Conservation (phyloP, 2,329 filamentous ascomycete species). For the Phaeophleospora eucalypticola region DNA sequence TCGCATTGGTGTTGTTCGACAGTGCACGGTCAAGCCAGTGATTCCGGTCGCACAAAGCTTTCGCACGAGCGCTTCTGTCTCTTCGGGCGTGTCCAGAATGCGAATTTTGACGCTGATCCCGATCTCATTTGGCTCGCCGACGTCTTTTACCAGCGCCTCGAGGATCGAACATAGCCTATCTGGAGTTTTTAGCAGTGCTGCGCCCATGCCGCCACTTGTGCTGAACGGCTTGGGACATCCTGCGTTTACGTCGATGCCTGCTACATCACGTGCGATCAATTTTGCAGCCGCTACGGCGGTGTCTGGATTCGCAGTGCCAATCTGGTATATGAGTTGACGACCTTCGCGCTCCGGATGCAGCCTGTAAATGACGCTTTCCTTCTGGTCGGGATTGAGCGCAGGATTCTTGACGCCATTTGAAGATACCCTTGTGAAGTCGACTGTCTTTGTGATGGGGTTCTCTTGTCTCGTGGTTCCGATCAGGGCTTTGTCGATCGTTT, state of each 20-base stretch:
- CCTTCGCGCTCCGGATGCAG: conserved; percentile 75
- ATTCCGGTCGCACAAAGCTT: conserved; percentile 83
- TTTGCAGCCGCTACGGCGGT: conserved; percentile 79
- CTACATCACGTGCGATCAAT: conserved; percentile 80
- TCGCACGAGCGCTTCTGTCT: conserved; percentile 73
- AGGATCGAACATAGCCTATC: conserved; percentile 81
- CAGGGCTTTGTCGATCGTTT: conserved; percentile 88
- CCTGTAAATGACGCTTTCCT: conserved; percentile 71
- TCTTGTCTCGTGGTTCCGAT: conserved; percentile 77
- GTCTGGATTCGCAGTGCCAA: conserved; percentile 80
- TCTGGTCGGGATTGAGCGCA: conserved; percentile 47
- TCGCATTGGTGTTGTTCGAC: conserved; percentile 92
- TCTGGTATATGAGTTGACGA: conserved; percentile 77
- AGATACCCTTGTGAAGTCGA: conserved; percentile 78
- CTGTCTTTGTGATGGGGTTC: conserved; percentile 70
- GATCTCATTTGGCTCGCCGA: conserved; percentile 74
- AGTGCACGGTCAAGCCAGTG: conserved; percentile 87
- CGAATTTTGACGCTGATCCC: conserved; percentile 97
- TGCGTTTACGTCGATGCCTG: conserved; percentile 93
- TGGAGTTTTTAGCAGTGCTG: conserved; percentile 78
- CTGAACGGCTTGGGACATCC: conserved; percentile 98
- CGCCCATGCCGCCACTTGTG: conserved; percentile 91
- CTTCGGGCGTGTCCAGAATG: conserved; percentile 69
- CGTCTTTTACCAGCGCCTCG: conserved; percentile 72
- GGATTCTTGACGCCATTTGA: conserved; percentile 65